Conservation (phyloP, 202 grass and related monocot genomes). For the Musa balbisiana region DNA sequence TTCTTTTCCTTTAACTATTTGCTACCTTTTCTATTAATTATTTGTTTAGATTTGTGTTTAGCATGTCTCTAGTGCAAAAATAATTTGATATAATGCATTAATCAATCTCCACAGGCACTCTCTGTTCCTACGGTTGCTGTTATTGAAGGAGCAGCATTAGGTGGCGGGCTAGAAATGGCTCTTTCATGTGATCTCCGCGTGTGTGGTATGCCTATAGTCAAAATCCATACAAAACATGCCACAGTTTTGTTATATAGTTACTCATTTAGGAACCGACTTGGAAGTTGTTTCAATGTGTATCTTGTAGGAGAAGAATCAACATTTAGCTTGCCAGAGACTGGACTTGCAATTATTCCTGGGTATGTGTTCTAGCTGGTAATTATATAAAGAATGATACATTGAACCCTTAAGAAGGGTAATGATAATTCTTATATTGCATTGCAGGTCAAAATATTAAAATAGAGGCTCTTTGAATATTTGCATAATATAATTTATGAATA, state of each 20-base stretch:
- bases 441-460: no score
- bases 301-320: constrained; percentile 54
- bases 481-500: no score
- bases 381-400: neutral
- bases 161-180: constrained; percentile 72
- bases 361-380: constrained; percentile 32
- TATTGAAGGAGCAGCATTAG: constrained; percentile 73
- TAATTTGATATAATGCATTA: neutral
- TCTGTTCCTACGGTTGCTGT: constrained; percentile 73
- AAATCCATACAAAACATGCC: neutral
- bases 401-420: no score
- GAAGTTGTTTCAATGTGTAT: constrained; percentile 1
- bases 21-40: neutral
- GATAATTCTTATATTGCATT: no score
- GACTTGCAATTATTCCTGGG: constrained; percentile 98
- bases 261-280: constrained; percentile 1
- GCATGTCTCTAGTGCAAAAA: neutral
- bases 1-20: neutral
- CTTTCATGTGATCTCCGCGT: constrained; percentile 70
- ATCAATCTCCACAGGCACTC: constrained; percentile 41
- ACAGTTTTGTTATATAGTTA: neutral
- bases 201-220: constrained; percentile 43
- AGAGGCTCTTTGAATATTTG: no score
- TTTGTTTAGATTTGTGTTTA: neutral
- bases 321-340: constrained; percentile 88